Evolutionary conservation across 1,284 basidiomycete species (phyloP), one percentile per base, ranked within the genome.

Genomic region (Microbotryum lychnidis-dioicae): DNA sequence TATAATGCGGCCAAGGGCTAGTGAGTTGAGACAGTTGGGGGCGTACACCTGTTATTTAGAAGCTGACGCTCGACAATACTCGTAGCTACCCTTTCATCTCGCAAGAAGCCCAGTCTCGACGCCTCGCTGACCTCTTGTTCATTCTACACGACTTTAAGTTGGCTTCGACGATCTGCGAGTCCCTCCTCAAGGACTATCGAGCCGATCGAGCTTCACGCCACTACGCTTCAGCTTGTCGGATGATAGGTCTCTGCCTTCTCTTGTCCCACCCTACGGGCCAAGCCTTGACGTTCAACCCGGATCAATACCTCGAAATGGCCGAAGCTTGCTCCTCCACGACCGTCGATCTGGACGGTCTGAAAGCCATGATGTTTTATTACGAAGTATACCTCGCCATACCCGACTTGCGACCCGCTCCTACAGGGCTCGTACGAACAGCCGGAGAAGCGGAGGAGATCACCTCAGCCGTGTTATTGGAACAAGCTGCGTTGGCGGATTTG

Each of bases 41-140:
- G 53, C 74, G n/a, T 4, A 23, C 10, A 10, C 20, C 9, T 6
- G 20, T 9, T 12, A 31, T 48, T 14, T 9, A n/a, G 58, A 64
- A 31, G 54, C 53, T 45, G 48, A 31, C 31, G 31, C 8, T 8
- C 31, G 31, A 31, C 31, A 31, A 10, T 31, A 7, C 31, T 31
- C 25, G 31, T 59, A 77, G 77, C 67, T 82, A 81, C 66, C 77
- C 77, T 1, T 72, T 73, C 52, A 69, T 67, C 23, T 70, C 79
- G 1, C 73, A 77, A 31, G 78, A 80, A 64, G 75, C 78, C 0
- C 74, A 80, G 29, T 77, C 79, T 0, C 73, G 80, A 8, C 75
- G 94, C n/a, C 79, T 98, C 2, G 94, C 92, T 10, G 96, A 99
- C 74, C 93, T 97, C 75, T 87, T 91, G 2, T 96, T 96, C 54